phyloP scores from a whole-genome alignment of 306 rosid species.

The Lathyrus sativus region DNA sequence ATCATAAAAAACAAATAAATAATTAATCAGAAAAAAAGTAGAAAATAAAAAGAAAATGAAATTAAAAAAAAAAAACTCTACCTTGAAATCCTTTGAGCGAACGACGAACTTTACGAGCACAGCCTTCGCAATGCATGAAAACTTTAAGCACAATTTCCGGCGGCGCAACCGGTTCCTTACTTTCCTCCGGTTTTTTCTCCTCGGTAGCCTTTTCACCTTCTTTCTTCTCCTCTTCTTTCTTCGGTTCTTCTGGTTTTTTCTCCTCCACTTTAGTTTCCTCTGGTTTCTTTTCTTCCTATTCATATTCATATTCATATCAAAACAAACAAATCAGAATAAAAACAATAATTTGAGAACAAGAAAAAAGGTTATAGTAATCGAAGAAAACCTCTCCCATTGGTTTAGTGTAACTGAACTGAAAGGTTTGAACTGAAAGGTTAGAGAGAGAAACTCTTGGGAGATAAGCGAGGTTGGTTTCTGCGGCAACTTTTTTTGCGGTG shows the following conservation, averaged over 20 bases:
- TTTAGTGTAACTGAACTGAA: constrained; percentile 9
- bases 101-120: constrained; percentile 89
- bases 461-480: neutral
- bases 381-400: constrained; percentile 63
- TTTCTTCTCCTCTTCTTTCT: constrained; percentile 44
- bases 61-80: neutral
- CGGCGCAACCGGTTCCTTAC: constrained; percentile 34
- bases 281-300: constrained; percentile 65
- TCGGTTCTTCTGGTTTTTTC: constrained; percentile 51
- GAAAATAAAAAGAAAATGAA: neutral
- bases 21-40: neutral
- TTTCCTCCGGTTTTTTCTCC: constrained; percentile 40
- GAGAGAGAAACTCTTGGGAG: neutral
- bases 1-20: neutral
- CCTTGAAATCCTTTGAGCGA: constrained; percentile 83
- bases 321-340: constrained; percentile 5
- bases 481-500: neutral
- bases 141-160: constrained; percentile 80
- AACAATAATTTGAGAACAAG: neutral
- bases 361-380: neutral
- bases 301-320: neutral
- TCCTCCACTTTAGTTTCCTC: constrained; percentile 52
- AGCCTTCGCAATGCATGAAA: constrained; percentile 96
- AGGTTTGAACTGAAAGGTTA: neutral
- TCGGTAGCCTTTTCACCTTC: constrained; percentile 30